Evolutionary conservation across 805 yeast genomes (phyloP).

Genomic region (Teunomyces pallodes): DNA sequence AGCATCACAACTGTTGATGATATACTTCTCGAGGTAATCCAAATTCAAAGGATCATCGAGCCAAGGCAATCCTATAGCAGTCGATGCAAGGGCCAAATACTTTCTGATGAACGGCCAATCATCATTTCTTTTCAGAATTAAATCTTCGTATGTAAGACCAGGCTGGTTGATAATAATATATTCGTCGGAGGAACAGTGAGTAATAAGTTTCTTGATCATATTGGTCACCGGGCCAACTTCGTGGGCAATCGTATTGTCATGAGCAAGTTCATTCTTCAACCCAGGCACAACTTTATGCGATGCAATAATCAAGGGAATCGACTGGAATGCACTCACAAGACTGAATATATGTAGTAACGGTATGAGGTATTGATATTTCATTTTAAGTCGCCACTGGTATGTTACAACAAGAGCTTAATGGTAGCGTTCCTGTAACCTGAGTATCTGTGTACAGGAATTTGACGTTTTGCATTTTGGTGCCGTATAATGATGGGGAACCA

Average conservation of each 20-base stretch:
- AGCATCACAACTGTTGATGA: constrained; percentile 53
- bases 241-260: constrained; percentile 18
- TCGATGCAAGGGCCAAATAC: constrained; percentile 55
- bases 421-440: neutral
- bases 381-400: neutral
- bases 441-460: neutral
- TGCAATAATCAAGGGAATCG: constrained; percentile 35
- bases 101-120: constrained; percentile 50
- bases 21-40: constrained; percentile 38
- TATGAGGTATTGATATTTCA: neutral
- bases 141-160: constrained; percentile 30
- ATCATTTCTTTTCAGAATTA: constrained; percentile 28
- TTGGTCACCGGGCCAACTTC: constrained; percentile 27
- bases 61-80: constrained; percentile 58
- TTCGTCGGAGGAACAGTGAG: constrained; percentile 38
- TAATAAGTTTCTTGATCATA: constrained; percentile 33
- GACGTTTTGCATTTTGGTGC: neutral
- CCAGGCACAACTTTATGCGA: constrained; percentile 39
- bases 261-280: constrained; percentile 20
- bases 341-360: neutral
- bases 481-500: neutral
- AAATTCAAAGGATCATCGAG: constrained; percentile 42
- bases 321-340: neutral
- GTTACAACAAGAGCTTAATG: neutral
- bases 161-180: constrained; percentile 40